Percentiles rank a stretch among this genome's conserved stretches.
Evolutionary conservation across 2,329 filamentous ascomycete species (phyloP).

Genomic region (Sporothrix mexicana): DNA sequence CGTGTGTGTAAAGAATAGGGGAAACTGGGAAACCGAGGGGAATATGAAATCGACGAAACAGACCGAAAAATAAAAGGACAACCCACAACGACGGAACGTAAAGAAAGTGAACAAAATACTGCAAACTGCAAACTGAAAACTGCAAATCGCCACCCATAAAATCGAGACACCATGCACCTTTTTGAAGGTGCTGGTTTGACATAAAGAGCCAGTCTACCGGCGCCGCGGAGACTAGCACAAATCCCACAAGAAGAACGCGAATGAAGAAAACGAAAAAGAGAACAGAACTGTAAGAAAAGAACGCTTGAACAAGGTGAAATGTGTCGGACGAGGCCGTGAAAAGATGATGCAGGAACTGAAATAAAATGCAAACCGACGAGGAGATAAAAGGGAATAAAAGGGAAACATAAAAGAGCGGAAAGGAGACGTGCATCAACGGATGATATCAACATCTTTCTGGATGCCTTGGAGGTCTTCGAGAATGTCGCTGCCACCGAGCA

Average conservation of each 20-base stretch:
- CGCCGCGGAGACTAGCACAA: neutral
- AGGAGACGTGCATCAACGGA: slow-evolving; percentile 58
- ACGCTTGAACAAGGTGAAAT: neutral
- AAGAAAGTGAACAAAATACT: neutral
- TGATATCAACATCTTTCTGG: slow-evolving; percentile 73
- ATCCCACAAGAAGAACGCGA: neutral
- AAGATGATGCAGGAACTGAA: neutral
- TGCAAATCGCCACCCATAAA: slow-evolving; percentile 13
- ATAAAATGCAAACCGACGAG: too few relatives aligned
- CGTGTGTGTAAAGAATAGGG: neutral
- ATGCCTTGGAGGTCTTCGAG: slow-evolving; percentile 82
- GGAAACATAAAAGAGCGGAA: neutral
- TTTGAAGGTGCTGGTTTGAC: neutral
- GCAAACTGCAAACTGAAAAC: too few relatives aligned
- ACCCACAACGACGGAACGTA: too few relatives aligned
- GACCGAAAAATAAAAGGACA: too few relatives aligned
- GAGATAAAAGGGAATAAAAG: neutral
- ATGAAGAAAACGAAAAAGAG: neutral
- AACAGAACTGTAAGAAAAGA: neutral
- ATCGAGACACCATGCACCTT: neutral
- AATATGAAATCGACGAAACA: neutral
- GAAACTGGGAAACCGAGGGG: neutral
- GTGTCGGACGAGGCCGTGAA: neutral
- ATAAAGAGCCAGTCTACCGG: neutral
- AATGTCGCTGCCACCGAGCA: slow-evolving; percentile 83